Percentiles rank a stretch among this genome's conserved stretches.
Conservation (phyloP, 2,329 filamentous ascomycete genomes). For the Curvularia sp. region DNA sequence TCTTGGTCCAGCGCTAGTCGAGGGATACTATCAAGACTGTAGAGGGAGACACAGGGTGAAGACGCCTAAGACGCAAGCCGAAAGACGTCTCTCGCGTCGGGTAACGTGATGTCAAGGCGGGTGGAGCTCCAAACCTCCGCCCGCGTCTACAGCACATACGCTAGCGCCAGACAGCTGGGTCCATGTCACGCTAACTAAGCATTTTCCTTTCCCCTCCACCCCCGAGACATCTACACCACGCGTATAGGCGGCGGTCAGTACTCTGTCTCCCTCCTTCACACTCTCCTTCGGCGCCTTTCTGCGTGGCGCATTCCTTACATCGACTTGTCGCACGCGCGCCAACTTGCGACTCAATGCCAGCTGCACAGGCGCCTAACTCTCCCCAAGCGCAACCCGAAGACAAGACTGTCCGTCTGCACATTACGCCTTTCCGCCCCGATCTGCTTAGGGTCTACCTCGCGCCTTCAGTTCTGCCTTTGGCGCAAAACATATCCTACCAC, state of each 20-base stretch:
- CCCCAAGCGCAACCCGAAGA: constrained; percentile 27
- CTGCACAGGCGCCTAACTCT: constrained; percentile 37
- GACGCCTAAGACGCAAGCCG: neutral
- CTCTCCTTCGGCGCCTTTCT: neutral
- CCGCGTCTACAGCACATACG: constrained; percentile 14
- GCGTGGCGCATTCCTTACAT: constrained; percentile 6
- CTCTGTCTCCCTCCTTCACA: constrained; percentile 8
- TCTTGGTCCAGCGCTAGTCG: neutral
- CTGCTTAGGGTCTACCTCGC: constrained; percentile 77
- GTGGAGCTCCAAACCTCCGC: constrained; percentile 25
- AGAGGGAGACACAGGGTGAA: neutral
- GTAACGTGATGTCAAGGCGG: neutral
- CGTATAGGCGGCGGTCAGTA: constrained; percentile 22
- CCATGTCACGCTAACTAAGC: constrained; percentile 44
- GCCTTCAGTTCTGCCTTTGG: constrained; percentile 68
- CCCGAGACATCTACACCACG: constrained; percentile 20
- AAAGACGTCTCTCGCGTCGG: neutral
- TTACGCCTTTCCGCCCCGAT: constrained; percentile 81
- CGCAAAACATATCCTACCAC: constrained; percentile 88
- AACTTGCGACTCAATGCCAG: constrained; percentile 43
- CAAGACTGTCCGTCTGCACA: constrained; percentile 71
- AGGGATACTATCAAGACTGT: neutral
- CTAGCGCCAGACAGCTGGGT: constrained; percentile 26
- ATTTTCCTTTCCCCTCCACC: constrained; percentile 43
- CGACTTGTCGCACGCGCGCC: constrained; percentile 26